Conservation (phyloP, 352 stramenopile species). For the Phytophthora vignae region DNA sequence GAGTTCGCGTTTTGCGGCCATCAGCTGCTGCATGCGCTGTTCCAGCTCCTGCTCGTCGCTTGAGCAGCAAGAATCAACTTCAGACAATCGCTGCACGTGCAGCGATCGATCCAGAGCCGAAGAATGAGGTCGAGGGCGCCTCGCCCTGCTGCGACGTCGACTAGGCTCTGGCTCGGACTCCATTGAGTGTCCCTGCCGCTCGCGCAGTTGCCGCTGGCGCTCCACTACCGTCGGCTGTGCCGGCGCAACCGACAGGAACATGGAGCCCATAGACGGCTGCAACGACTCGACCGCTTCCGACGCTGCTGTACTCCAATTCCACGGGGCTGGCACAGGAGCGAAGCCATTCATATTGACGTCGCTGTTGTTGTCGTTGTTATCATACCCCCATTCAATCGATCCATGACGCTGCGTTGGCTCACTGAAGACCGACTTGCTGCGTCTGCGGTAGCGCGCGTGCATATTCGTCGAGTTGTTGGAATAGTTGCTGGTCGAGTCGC, state of each 20-base stretch:
- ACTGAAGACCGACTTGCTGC: slow-evolving; percentile 45
- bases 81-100: slow-evolving; percentile 34
- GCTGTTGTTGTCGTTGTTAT: slow-evolving; percentile 26
- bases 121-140: slow-evolving; percentile 28
- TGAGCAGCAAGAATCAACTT: slow-evolving; percentile 28
- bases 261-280: slow-evolving; percentile 38
- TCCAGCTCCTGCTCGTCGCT: slow-evolving; percentile 57
- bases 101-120: slow-evolving; percentile 33
- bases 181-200: slow-evolving; percentile 13
- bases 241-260: slow-evolving; percentile 38
- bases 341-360: slow-evolving; percentile 32
- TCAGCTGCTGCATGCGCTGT: slow-evolving; percentile 48
- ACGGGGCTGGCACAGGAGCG: slow-evolving; percentile 21
- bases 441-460: slow-evolving; percentile 28
- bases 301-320: slow-evolving; percentile 29
- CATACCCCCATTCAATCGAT: slow-evolving; percentile 18
- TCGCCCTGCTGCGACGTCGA: slow-evolving; percentile 18
- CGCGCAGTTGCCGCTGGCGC: slow-evolving; percentile 27
- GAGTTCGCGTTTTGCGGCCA: slow-evolving; percentile 47
- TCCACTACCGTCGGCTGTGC: slow-evolving; percentile 36
- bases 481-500: slow-evolving; percentile 25
- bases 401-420: slow-evolving; percentile 27
- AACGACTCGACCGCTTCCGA: slow-evolving; percentile 31
- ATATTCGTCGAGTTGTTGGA: slow-evolving; percentile 19
- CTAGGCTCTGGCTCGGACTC: slow-evolving; percentile 27